Evolutionary conservation across 2,329 filamentous ascomycete genomes (phyloP).

Genomic region (Xylariomycetidae sp.): DNA sequence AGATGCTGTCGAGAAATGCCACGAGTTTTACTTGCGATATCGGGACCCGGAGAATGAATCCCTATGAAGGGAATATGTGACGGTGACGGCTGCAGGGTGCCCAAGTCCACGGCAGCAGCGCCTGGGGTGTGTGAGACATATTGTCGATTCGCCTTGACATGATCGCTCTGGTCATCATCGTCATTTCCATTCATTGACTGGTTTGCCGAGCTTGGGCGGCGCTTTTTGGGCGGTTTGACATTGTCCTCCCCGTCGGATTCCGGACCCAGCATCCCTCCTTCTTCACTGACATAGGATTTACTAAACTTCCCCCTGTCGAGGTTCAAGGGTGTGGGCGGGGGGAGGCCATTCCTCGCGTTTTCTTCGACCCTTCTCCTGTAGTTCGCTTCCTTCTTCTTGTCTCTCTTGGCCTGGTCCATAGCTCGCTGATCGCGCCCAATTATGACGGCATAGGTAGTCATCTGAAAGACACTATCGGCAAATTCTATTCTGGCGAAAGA

Average conservation of each 20-base stretch:
- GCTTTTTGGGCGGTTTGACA: conserved; percentile 39
- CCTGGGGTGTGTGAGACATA: conserved; percentile 58
- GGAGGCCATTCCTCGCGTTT: conserved; percentile 43
- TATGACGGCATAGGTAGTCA: conserved; percentile 69
- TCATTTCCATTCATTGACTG: conserved; percentile 40
- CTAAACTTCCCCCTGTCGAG: conserved; percentile 52
- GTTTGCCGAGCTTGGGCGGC: conserved; percentile 38
- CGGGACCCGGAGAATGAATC: conserved; percentile 65
- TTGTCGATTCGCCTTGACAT: conserved; percentile 52
- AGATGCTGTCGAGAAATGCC: conserved; percentile 71
- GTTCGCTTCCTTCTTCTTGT: conserved; percentile 44
- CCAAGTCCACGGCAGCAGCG: conserved; percentile 55
- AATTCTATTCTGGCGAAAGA: conserved; percentile 63
- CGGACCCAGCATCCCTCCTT: conserved; percentile 63
- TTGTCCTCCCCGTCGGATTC: conserved; percentile 53
- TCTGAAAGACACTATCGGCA: conserved; percentile 71
- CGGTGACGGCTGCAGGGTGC: conserved; percentile 55
- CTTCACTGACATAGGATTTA: conserved; percentile 64
- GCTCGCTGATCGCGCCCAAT: conserved; percentile 67
- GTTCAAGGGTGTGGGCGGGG: conserved; percentile 45
- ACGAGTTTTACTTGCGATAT: conserved; percentile 60
- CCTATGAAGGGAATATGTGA: conserved; percentile 61
- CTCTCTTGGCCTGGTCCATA: conserved; percentile 47
- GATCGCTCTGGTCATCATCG: conserved; percentile 33
- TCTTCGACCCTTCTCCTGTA: conserved; percentile 42